Evolutionary conservation across 495 filamentous ascomycete species (phyloP), one percentile per base, ranked within the genome.

Genomic region (Aspergillus indologenus): DNA sequence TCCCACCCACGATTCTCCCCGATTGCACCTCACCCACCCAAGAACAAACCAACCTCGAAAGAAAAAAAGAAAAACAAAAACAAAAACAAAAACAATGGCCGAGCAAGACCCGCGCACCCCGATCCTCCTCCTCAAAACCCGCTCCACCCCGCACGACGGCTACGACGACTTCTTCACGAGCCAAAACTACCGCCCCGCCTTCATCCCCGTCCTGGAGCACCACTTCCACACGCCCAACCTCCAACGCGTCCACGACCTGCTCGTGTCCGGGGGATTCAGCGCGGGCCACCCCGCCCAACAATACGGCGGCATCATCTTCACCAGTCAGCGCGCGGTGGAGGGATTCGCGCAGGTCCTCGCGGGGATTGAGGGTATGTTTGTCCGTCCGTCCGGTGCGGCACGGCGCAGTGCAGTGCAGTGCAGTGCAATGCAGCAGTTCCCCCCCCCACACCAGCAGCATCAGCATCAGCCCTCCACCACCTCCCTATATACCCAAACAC

Each of bases 271-370:
- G 40, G 63, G 63, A 31, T 64, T 78, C 1, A 55, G 59, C 18
- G 47, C 64, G 40, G 61, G 56, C 50, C 5, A 8, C 14, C 52
- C 45, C 1, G 51, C 54, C 29, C 58, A 57, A 52, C 69, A 75
- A 58, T 96, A 96, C 71, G 90, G 91, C 14, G 92, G 90, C 1
- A 68, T 97, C 52, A 89, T 97, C 49, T 95, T 98, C 70, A 98
- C 94, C 0, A 96, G 90, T 18, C 95, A 98, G 68, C 84, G 95
- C 19, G 90, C 94, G 6, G 94, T 96, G 12, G 94, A 97, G 64
- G 92, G 85, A 1, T 92, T 96, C 61, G 77, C 84, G 12, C 68
- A 78, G 29, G 76, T 92, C n/a, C 76, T 93, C n/a, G 72, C 75
- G 29, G 75, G 77, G 44, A 46, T 75, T 21, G 69, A 65, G 15